Percentiles rank a stretch among this genome's conserved stretches.
Evolutionary conservation across 176 grass and related monocot genomes (phyloP).

Genomic region (Oryza meyeriana): DNA sequence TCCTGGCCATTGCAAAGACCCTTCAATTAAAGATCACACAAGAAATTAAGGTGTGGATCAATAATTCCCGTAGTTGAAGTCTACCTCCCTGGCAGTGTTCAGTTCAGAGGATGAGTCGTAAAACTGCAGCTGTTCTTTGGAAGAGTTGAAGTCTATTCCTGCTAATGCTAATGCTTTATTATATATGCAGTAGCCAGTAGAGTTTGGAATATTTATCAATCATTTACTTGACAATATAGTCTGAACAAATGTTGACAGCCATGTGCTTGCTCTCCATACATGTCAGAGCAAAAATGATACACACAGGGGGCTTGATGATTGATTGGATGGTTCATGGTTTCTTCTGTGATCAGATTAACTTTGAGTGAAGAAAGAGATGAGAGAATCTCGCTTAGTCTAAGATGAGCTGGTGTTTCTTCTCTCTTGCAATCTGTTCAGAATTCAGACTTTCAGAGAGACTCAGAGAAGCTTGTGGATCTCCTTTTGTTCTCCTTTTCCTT

Average conservation of each 20-base stretch:
- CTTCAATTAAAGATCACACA: neutral
- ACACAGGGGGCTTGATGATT: neutral
- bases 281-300: neutral
- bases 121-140: neutral
- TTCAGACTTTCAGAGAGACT: neutral
- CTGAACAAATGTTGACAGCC: neutral
- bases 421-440: neutral
- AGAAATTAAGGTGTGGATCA: neutral
- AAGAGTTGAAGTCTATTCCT: neutral
- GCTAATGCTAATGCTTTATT: neutral
- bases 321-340: neutral
- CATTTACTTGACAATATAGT: neutral
- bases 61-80: neutral
- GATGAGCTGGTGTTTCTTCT: neutral
- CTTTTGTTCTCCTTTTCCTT: neutral
- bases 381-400: neutral
- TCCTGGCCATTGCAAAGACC: neutral
- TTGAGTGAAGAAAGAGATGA: constrained; percentile 5
- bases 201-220: neutral
- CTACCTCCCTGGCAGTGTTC: neutral
- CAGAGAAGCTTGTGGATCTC: neutral
- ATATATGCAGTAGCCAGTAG: neutral
- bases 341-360: neutral
- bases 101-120: neutral
- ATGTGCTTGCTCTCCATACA: neutral